Base-by-base conservation (phyloP, 2,329 filamentous ascomycete genomes). In the Sarocladium strictum region DNA sequence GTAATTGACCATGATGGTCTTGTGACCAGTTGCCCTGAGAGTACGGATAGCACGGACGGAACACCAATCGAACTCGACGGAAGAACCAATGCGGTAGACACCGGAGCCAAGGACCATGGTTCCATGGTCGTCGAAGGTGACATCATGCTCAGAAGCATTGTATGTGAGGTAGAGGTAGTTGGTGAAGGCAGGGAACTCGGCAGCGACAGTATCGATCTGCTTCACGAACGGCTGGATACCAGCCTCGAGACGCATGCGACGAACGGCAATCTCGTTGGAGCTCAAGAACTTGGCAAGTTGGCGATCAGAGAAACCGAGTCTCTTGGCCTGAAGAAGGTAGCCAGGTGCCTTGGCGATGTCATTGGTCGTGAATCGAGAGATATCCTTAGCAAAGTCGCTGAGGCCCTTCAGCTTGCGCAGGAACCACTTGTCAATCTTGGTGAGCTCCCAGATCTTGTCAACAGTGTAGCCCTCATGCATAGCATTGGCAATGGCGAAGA, bases 371-470 rank as follows among this genome's bases (percentile, higher is more conserved):
- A 85, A 89, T 49, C 76, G 78, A 56, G 80, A 78, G 84, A 97
- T 89, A 23, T 80, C 70, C 73, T 91, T 93, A 67, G 86, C 85
- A 63, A 97, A 97, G 74, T 96, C 83, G 71, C 86, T 96, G 10
- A 99, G 77, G 26, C 87, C 86, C 82, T 96, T 96, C 56, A 99
- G 84, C 70, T 90, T 92, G 72, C 83, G 85, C 61, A 99, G 75
- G 78, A 97, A 99, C 94, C 94, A 99, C 72, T 95, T 96, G 76
- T 97, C 94, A 64, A 99, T 99, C 75, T 93, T 91, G 65, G 94
- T 99, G 76, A 97, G 80, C 69, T 97, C 89, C 91, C 92, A 97
- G 68, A 99, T 96, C 74, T 96, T 94, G 67, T 97, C 89, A 33
- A 97, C 92, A 3, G 84, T 87, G 74, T 97, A 99, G 29, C 93